Percentiles rank a stretch among this genome's conserved stretches.
phyloP scores from a whole-genome alignment of 1,284 basidiomycete genomes.

The Ganoderma sp. region DNA sequence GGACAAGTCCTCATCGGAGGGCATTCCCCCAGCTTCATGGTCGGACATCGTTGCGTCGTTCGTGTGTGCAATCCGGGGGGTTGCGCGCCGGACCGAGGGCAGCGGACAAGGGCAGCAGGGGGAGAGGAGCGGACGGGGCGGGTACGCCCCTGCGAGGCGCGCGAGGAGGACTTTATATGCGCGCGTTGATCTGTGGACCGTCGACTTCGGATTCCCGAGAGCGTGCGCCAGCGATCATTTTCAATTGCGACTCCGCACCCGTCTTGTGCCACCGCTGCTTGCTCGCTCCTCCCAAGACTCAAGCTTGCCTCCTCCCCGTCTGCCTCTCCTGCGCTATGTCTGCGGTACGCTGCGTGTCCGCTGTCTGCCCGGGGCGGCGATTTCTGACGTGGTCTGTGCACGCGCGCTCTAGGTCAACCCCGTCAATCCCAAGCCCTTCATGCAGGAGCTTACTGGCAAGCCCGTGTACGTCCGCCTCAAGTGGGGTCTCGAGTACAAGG shows the following conservation, averaged over 20 bases:
- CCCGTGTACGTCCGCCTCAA: conserved; percentile 94
- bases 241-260: conserved; percentile 60
- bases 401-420: conserved; percentile 71
- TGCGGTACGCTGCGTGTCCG: conserved; percentile 46
- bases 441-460: conserved; percentile 98
- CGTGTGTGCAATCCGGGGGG: conserved; percentile 17
- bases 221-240: conserved; percentile 39
- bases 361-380: conserved; percentile 22
- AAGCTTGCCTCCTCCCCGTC: neutral
- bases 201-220: conserved; percentile 14
- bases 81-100: conserved; percentile 3
- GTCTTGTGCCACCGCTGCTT: conserved; percentile 32
- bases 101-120: neutral
- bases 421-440: conserved; percentile 98
- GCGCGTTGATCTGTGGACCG: conserved; percentile 30
- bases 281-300: neutral
- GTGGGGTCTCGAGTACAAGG: conserved; percentile 99
- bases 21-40: conserved; percentile 70
- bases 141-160: conserved; percentile 25
- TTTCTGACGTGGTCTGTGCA: conserved; percentile 24
- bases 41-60: conserved; percentile 72
- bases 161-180: conserved; percentile 35
- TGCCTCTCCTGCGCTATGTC: conserved; percentile 52
- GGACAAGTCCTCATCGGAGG: conserved; percentile 88
- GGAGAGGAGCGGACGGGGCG: conserved; percentile 25